A percentile compares a stretch with the other conserved stretches of the same genome.
These are phyloP conservation scores for Lepidium sativum DNA, from an alignment of 345 rosid genomes.

Conservation along the genomic window DNA sequence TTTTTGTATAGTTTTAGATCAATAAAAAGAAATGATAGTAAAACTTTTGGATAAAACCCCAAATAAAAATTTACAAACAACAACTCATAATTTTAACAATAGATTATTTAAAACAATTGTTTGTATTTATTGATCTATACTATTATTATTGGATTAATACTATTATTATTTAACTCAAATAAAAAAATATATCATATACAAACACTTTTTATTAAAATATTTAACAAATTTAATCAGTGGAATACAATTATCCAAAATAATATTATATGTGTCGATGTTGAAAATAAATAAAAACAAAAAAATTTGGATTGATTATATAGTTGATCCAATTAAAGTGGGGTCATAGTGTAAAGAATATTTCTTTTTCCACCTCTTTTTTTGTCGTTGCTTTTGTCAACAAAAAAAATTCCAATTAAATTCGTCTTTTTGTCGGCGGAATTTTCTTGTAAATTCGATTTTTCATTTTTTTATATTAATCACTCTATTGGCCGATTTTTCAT, in stretches of 20 bases:
- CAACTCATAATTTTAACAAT: not conserved
- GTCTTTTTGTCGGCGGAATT: constrained; percentile 31
- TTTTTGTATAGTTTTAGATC: not conserved
- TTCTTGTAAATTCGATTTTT: no score
- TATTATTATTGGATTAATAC: not conserved
- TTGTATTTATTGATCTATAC: no score
- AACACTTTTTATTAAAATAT: no score
- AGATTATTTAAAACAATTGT: no score
- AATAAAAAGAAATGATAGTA: no score
- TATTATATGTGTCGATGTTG: not conserved
- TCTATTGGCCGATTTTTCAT: no score
- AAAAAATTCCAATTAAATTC: not conserved
- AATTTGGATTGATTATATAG: not conserved
- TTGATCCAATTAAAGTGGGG: constrained; percentile 6
- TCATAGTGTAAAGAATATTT: constrained; percentile 8
- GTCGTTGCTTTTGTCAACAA: constrained; percentile 6
- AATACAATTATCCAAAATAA: not conserved
- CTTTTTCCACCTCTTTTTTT: not conserved
- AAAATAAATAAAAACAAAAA: not conserved
- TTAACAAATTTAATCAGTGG: not conserved
- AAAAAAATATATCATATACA: no score
- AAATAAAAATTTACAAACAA: not conserved
- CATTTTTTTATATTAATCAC: no score
- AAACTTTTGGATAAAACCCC: not conserved
- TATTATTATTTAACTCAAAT: not conserved